phyloP scores from a whole-genome alignment of 768 basidiomycete genomes.

The Neoboletus brunneissimus region DNA sequence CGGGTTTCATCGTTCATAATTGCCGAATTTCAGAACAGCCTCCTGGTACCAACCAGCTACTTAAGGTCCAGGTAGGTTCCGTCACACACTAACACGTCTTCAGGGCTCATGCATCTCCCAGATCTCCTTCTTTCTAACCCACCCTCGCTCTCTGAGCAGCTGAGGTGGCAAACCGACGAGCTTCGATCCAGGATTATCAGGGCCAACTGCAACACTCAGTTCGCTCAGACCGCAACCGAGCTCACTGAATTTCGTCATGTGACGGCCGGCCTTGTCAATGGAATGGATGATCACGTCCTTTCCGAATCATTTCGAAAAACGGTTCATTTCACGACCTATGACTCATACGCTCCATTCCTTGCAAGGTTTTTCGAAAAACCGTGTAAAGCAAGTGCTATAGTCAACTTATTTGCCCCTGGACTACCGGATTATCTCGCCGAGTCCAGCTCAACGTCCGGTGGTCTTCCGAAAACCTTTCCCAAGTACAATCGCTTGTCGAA shows the following conservation, averaged over 20 bases:
- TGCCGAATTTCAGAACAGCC: not conserved
- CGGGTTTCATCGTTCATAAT: not conserved
- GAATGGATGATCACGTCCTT: not conserved
- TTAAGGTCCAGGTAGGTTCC: not conserved
- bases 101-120: not conserved
- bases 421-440: conserved; percentile 16
- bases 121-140: conserved; percentile 1
- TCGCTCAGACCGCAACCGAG: conserved; percentile 4
- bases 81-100: not conserved
- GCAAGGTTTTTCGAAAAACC: conserved; percentile 6
- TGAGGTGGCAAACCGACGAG: not conserved
- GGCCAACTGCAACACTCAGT: conserved; percentile 2
- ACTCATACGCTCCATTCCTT: conserved; percentile 13
- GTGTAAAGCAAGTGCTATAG: not conserved
- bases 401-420: conserved; percentile 16
- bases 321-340: conserved; percentile 16
- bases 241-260: conserved; percentile 5
- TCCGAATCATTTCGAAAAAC: conserved; percentile 8
- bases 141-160: not conserved
- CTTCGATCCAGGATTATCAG: not conserved
- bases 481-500: conserved; percentile 1
- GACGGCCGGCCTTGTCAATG: not conserved
- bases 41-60: not conserved
- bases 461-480: conserved; percentile 9
- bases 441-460: conserved; percentile 22